Conservation (phyloP, 2,329 filamentous ascomycete genomes). For the Alternaria viburni region DNA sequence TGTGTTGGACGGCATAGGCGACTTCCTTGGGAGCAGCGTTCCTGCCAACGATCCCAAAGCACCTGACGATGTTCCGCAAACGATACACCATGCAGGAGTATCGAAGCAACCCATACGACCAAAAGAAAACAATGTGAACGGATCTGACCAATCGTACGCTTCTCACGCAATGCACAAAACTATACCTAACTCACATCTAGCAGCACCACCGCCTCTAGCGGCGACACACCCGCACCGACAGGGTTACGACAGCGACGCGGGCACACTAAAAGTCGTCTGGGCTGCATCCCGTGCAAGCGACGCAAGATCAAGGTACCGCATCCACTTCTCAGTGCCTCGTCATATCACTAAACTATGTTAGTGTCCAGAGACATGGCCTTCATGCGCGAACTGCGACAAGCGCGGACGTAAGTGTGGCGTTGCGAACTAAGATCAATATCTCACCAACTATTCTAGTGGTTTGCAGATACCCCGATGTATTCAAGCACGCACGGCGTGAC, state of each 20-base stretch:
- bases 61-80: background rate
- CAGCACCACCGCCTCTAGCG: background rate
- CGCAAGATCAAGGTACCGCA: constrained; percentile 70
- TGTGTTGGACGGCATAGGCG: constrained; percentile 14
- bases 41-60: background rate
- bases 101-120: background rate
- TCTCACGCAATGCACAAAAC: background rate
- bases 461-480: constrained; percentile 43
- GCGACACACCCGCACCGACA: background rate
- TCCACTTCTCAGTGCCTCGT: background rate
- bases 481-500: constrained; percentile 22
- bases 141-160: constrained; percentile 1
- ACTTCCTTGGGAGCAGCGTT: constrained; percentile 3
- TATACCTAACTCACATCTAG: background rate
- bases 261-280: constrained; percentile 73
- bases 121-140: background rate
- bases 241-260: constrained; percentile 24
- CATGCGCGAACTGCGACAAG: constrained; percentile 47
- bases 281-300: constrained; percentile 70
- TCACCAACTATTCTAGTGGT: constrained; percentile 7
- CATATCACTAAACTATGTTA: constrained; percentile 8
- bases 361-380: constrained; percentile 49
- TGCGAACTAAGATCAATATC: background rate
- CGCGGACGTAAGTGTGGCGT: constrained; percentile 27
- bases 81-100: background rate